Base-by-base conservation (phyloP, 345 rosid species). In the Gossypium rotundifolium region DNA sequence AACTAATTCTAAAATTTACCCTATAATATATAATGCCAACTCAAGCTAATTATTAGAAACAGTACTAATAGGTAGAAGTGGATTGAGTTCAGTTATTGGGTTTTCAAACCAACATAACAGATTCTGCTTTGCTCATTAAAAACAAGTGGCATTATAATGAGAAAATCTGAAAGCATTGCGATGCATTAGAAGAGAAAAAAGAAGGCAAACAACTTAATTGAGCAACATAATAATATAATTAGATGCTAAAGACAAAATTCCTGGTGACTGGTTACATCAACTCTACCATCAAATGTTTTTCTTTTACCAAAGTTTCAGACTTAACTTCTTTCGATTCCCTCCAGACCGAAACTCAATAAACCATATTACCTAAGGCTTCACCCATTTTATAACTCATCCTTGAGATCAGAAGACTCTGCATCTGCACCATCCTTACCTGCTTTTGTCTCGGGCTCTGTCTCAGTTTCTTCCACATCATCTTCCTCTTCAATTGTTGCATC, bases 401-500 rank as follows among this genome's bases (percentile, higher is more conserved):
- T 85, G 46, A 52, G 59, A 25, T 60, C 76, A 2, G 82, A 82
- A 61, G 84, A 70, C 52, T 87, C 84, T 12, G 76, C 17, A 8
- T 76, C 83, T 3, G 10, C 80, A 40, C 74, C 84, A 74, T 77
- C 79, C 4, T 75, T 40, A 73, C 75, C 62, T 70, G 88, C 89
- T 65, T 83, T 83, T 7, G 80, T 52, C 46, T 87, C 87, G 1
- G 79, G 11, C 77, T 84, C 88, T 1, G 61, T 75, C 71, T 87
- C 91, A 2, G 77, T 65, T 76, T 93, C 99, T 79, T 87, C 94
- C 4, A 72, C 86, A 70, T 89, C 96, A 0, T 85, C 91, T 17
- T 94, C 98, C 82, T 92, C 97, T 59, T 95, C 99, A 2, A 87
- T 86, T n/a, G 81, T 78, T 0, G 93, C 98, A 75, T 95, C 98